These are phyloP conservation scores for Haplosporangium sp. DNA, from an alignment of 371 early-diverging fungal genomes.

Conservation along the genomic window DNA sequence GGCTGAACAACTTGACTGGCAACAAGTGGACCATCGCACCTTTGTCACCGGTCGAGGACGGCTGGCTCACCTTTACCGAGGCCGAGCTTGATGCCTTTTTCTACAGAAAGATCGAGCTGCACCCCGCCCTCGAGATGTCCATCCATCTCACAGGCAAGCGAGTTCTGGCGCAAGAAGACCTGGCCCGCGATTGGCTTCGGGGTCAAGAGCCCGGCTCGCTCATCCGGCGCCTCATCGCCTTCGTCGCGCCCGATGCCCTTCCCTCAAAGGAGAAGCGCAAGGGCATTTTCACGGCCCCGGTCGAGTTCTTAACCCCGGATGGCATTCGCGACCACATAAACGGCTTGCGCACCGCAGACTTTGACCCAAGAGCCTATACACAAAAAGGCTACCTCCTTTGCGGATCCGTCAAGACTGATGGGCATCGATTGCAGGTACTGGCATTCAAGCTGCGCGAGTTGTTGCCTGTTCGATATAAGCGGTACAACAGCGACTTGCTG, in stretches of 20 bases:
- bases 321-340: slow-evolving; percentile 15
- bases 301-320: slow-evolving; percentile 8
- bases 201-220: slow-evolving; percentile 7
- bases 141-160: slow-evolving; percentile 6
- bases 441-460: slow-evolving; percentile 27
- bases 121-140: slow-evolving; percentile 13
- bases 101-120: slow-evolving; percentile 6
- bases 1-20: slow-evolving; percentile 7
- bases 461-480: slow-evolving; percentile 11
- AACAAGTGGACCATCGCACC: slow-evolving; percentile 9
- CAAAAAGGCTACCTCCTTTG: slow-evolving; percentile 21
- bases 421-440: slow-evolving; percentile 11
- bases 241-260: slow-evolving; percentile 14
- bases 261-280: slow-evolving; percentile 10
- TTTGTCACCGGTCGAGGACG: slow-evolving; percentile 16
- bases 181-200: slow-evolving; percentile 11
- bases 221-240: slow-evolving; percentile 17
- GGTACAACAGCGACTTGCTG: slow-evolving; percentile 10
- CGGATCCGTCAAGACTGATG: slow-evolving; percentile 26
- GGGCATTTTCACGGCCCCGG: slow-evolving; percentile 6
- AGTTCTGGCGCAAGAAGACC: neutral
- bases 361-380: too few species aligned
- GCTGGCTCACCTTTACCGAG: slow-evolving; percentile 18
- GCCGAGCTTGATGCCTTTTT: slow-evolving; percentile 15
- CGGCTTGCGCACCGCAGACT: slow-evolving; percentile 1